These are phyloP conservation scores for Colletotrichum sp. DNA, from an alignment of 2,329 filamentous ascomycete species.

Conservation along the genomic window DNA sequence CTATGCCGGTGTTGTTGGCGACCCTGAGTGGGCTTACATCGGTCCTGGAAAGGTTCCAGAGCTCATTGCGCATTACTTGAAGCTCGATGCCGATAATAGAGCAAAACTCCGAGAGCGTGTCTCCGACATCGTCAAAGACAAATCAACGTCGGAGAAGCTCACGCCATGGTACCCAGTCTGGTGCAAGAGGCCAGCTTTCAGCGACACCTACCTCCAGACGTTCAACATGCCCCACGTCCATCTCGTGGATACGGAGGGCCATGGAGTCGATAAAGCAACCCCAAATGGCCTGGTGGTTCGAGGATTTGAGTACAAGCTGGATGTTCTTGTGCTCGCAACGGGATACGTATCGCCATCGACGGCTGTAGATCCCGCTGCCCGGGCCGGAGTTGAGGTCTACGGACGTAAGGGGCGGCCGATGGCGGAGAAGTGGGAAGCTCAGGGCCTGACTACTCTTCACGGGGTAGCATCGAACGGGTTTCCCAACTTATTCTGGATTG, in stretches of 20 bases:
- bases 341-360: constrained; percentile 35
- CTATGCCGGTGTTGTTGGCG: constrained; percentile 41
- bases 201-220: constrained; percentile 60
- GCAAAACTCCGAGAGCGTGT: constrained; percentile 51
- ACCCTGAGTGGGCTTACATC: constrained; percentile 17
- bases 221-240: constrained; percentile 66
- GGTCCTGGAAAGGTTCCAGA: constrained; percentile 25
- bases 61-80: constrained; percentile 39
- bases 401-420: not conserved
- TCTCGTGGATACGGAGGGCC: constrained; percentile 65
- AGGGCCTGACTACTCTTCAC: not conserved
- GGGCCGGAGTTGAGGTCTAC: not conserved
- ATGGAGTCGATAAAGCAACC: constrained; percentile 53
- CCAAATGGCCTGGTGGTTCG: constrained; percentile 49
- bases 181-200: constrained; percentile 70
- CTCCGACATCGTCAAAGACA: constrained; percentile 57
- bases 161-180: constrained; percentile 65
- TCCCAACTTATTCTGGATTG: not conserved
- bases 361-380: not conserved
- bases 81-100: constrained; percentile 44
- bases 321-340: constrained; percentile 43
- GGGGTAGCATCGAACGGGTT: not conserved
- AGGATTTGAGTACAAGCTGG: constrained; percentile 50
- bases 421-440: not conserved
- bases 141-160: constrained; percentile 53